Conservation (phyloP, 2,329 filamentous ascomycete genomes). For the Aspergillus proliferans region DNA sequence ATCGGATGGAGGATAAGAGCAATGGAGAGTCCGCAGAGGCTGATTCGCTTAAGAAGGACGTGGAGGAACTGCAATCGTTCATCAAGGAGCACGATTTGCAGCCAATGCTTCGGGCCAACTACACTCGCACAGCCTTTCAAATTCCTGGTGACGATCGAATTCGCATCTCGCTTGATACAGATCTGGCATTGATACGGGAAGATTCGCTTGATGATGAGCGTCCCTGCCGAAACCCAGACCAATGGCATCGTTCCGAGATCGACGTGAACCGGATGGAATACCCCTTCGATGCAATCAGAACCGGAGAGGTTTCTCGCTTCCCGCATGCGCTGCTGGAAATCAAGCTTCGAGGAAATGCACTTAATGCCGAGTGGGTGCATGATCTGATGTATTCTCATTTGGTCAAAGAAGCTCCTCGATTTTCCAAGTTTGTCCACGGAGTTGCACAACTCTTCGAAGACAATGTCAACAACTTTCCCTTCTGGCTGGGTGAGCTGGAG, state of each 20-base stretch:
- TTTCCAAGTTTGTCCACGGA: constrained; percentile 96
- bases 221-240: constrained; percentile 79
- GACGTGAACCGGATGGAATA: constrained; percentile 76
- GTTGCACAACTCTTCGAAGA: constrained; percentile 89
- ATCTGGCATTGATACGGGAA: constrained; percentile 77
- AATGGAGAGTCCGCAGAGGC: constrained; percentile 62
- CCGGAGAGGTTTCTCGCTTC: constrained; percentile 85
- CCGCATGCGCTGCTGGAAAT: constrained; percentile 89
- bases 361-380: constrained; percentile 76
- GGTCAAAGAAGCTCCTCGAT: constrained; percentile 79
- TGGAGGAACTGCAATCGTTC: constrained; percentile 72
- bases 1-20: constrained; percentile 74
- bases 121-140: constrained; percentile 91
- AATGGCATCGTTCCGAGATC: constrained; percentile 90
- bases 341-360: constrained; percentile 61
- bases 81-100: constrained; percentile 71
- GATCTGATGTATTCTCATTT: constrained; percentile 91
- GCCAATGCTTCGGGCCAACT: constrained; percentile 85
- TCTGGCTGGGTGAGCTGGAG: constrained; percentile 90
- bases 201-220: constrained; percentile 69
- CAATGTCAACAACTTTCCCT: constrained; percentile 90
- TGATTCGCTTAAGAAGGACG: constrained; percentile 63
- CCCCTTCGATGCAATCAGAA: constrained; percentile 79
- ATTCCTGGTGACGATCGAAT: constrained; percentile 88
- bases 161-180: constrained; percentile 86